Base-by-base conservation (phyloP, 495 filamentous ascomycete species). In the Ascobolus immersus region DNA sequence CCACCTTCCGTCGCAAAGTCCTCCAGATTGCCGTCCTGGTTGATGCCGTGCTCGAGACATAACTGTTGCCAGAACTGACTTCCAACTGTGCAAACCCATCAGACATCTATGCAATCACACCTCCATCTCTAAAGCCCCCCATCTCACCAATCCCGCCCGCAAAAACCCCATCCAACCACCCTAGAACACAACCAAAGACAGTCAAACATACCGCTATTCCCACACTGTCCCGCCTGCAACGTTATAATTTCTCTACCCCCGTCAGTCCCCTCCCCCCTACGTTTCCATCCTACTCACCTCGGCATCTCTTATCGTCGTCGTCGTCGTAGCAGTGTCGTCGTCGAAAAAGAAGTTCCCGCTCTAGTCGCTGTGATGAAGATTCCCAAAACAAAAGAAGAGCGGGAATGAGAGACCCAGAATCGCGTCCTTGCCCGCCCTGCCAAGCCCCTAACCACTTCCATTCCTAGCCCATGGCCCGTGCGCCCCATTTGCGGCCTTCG, bases 171-270 rank as follows among this genome's bases (percentile, higher is more conserved):
- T n/a, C n/a, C n/a, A n/a, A n/a, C n/a, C n/a, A n/a, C n/a, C n/a
- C n/a, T n/a, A n/a, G n/a, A n/a, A n/a, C n/a, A n/a, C n/a, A 34
- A 26, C 19, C 26, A 15, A 30, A 21, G 24, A 6, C 17, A 29
- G 29, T 11, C 32, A 29, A 15, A 71, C 76, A 59, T 51, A 91
- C 81, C 80, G 62, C 80, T 93, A 55, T 96, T 96, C 64, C 86
- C 86, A 67, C 86, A 96, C 55, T 96, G 86, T 64, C 86, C 86
- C 34, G 89, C 82, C 58, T 96, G 86, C 40, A 96, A 76, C 23
- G 89, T 96, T 55, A 96, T 96, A 50, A 96, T 94, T 67, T 96
- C 86, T 57, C 86, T 94, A 34, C 9, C 9, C 12, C 9, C 23
- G 9, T 9, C 1, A 9, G 1, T 9, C 9, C 12, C 9, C 9